phyloP scores from a whole-genome alignment of 1,284 basidiomycete species.

The Flammula alnicola region DNA sequence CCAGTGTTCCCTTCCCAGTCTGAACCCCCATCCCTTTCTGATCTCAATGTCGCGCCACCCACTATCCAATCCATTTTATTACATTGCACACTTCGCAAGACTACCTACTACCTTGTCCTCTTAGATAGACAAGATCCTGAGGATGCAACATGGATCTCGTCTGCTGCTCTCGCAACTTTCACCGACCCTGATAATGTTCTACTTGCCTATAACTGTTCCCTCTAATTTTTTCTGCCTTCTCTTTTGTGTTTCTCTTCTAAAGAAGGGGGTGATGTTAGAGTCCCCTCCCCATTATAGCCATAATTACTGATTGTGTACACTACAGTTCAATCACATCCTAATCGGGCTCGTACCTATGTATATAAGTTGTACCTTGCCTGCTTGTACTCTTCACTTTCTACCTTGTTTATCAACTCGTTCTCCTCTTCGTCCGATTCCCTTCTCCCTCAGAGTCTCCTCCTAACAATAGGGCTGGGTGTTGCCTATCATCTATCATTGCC shows the following conservation, averaged over 20 bases:
- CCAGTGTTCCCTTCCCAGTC: neutral
- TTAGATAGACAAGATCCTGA: neutral
- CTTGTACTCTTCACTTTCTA: no score
- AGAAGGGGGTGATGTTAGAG: conserved; percentile 8
- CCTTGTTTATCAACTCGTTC: no score
- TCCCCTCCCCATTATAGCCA: no score
- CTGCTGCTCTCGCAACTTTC: neutral
- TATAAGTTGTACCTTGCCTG: no score
- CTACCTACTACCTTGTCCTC: neutral
- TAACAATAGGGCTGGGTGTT: no score
- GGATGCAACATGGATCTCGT: neutral
- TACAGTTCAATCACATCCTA: no score
- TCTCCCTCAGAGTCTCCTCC: no score
- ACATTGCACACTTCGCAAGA: neutral
- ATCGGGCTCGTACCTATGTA: no score
- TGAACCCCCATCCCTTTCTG: neutral
- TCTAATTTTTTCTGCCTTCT: neutral
- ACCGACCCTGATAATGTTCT: neutral
- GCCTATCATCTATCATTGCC: no score
- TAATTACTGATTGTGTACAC: no score
- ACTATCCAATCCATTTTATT: neutral
- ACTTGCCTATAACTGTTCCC: neutral
- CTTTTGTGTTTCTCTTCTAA: neutral
- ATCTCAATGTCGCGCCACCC: neutral
- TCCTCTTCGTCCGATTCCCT: no score